Evolutionary conservation across 208 protist genomes (phyloP), one percentile per base, ranked within the genome.

Genomic region (Leishmania guyanensis): DNA sequence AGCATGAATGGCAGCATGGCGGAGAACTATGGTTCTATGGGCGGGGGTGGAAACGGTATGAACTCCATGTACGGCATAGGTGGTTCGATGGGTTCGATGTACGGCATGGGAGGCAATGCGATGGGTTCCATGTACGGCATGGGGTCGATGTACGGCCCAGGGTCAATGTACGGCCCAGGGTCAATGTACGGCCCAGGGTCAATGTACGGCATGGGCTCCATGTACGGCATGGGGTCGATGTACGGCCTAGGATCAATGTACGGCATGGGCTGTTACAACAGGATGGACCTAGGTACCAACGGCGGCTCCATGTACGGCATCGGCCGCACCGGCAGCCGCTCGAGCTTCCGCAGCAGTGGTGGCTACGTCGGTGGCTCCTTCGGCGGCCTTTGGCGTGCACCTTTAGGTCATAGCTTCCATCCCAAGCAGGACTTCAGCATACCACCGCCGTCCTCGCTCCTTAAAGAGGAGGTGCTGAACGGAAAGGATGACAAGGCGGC

Each of bases 261-360:
- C 17, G 66, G 66, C 48, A 75, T 75, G n/a, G 71, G 33, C n/a
- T 46, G 10, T 50, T 56, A 65, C 50, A 64, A 81, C 68, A 72
- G 82, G 50, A 84, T 81, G 79, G 75, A 39, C 1, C 33, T 68
- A 12, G 68, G 75, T 50, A 76, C 66, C 79, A 69, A 48, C 75
- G 81, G 80, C 74, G 75, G 71, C 62, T 77, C 60, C 66, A 86
- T 91, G 82, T 89, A 91, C 83, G 83, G 85, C 53, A 54, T 87
- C 51, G 83, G 83, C 76, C 76, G 62, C 85, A 62, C 48, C 53
- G 62, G 54, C 48, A 82, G 75, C 64, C 76, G 77, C 64, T 51
- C 78, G 51, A 79, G 78, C 48, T 79, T 83, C 54, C 81, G 58
- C 76, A 82, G 82, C 76, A 87, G 53, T 39, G 76, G 78, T 65